Evolutionary conservation across 805 yeast species (phyloP), one percentile per base, ranked within the genome.

Genomic region (Candida piceae): DNA sequence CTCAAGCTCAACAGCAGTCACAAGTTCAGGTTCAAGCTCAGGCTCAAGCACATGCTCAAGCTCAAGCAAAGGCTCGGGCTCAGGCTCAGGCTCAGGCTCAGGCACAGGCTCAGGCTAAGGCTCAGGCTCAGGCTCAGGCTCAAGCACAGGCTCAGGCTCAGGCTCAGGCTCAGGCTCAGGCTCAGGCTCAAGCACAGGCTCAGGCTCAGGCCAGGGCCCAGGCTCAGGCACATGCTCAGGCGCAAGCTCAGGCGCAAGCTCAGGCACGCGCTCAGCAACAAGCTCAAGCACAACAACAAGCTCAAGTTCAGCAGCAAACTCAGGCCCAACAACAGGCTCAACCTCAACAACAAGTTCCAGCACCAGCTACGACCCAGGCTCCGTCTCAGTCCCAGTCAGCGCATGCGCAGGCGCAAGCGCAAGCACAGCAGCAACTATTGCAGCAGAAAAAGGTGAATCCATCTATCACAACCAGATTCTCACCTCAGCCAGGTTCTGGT

Each of bases 401-500:
- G 21, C 42, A 36, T 20, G 19, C 41, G 30, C 41, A 35, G 35
- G 24, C 7, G 12, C 32, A 18, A 19, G 32, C 18, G 39, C 29
- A 39, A 23, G 22, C 31, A 34, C n/a, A n/a, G n/a, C n/a, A n/a
- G n/a, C 45, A 43, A 29, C 38, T 34, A 10, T 44, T 38, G 19
- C 39, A 42, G 5, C 48, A 46, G 33, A 44, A 38, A 31, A 45
- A 52, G 39, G 37, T 41, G 32, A 23, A 46, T 19, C 38, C 57
- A 2, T 38, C 58, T 4, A 48, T 53, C 5, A 45, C 60, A 9
- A 53, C 60, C 4, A 40, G 62, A 38, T 52, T 53, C 33, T 49
- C 59, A 12, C 60, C 59, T 7, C 62, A 57, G 31, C 54, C 57
- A 4, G 54, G 55, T 1, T 38, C 49, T 9, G 42, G 40, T 9